Evolutionary conservation across 1,284 basidiomycete species (phyloP).

Genomic region (Papiliotrema nemorosa): DNA sequence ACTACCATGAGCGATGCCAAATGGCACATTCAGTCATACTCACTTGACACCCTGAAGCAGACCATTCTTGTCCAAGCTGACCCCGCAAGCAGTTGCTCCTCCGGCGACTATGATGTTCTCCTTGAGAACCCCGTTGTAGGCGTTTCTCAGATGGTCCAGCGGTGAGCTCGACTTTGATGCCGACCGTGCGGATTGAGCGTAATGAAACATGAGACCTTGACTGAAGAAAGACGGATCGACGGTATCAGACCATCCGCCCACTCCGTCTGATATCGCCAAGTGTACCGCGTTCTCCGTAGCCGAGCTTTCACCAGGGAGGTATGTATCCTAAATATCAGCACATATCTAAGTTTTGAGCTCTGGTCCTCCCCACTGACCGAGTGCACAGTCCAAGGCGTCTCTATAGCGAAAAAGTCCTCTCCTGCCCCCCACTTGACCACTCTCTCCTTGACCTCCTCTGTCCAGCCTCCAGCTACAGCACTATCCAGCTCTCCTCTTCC

Average conservation of each 20-base stretch:
- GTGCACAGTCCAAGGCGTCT: not conserved
- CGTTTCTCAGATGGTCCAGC: slow-evolving; percentile 47
- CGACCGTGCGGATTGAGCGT: slow-evolving; percentile 26
- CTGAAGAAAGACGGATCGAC: slow-evolving; percentile 56
- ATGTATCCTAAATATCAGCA: not conserved
- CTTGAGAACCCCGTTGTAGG: slow-evolving; percentile 49
- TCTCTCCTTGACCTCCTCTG: slow-evolving; percentile 17
- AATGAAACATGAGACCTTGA: slow-evolving; percentile 53
- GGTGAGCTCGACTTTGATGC: slow-evolving; percentile 13
- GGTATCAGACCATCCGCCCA: slow-evolving; percentile 56
- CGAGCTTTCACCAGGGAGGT: not conserved
- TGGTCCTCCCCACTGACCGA: not conserved
- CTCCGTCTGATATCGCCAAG: slow-evolving; percentile 55
- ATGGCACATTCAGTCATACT: slow-evolving; percentile 12
- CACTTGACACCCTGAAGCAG: slow-evolving; percentile 53
- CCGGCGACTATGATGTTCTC: slow-evolving; percentile 51
- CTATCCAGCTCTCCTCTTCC: slow-evolving; percentile 38
- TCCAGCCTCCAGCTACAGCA: slow-evolving; percentile 29
- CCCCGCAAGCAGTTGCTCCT: slow-evolving; percentile 52
- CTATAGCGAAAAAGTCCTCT: slow-evolving; percentile 41
- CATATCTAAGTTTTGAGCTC: not conserved
- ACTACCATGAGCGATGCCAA: slow-evolving; percentile 15
- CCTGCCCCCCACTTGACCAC: slow-evolving; percentile 40
- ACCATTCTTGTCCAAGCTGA: slow-evolving; percentile 46
- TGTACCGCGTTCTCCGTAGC: slow-evolving; percentile 10